phyloP scores from a whole-genome alignment of 2,329 filamentous ascomycete species.

The Fusarium lyarnte region DNA sequence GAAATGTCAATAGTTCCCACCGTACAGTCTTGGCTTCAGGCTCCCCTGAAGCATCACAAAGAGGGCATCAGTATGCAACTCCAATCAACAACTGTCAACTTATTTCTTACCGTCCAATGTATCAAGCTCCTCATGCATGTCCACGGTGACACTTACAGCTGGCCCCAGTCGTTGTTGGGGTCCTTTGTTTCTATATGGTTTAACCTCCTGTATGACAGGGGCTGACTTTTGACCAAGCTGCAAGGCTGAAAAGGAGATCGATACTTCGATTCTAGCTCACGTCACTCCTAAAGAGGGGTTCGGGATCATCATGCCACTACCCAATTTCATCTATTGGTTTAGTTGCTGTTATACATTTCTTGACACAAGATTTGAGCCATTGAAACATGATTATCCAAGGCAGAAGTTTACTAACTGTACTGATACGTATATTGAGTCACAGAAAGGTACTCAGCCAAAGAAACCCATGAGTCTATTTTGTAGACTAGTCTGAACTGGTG shows the following conservation, averaged over 20 bases:
- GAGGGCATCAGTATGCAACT: background rate
- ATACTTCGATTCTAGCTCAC: slow-evolving; percentile 17
- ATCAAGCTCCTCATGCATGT: slow-evolving; percentile 21
- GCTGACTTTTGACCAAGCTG: slow-evolving; percentile 14
- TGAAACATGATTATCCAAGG: background rate
- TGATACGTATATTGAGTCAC: background rate
- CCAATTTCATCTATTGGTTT: slow-evolving; percentile 21
- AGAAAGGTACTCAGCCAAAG: background rate
- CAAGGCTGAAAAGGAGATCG: slow-evolving; percentile 28
- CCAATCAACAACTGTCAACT: background rate
- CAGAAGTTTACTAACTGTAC: background rate
- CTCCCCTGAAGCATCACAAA: background rate
- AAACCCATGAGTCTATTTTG: background rate
- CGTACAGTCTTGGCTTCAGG: background rate
- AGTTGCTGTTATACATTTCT: background rate
- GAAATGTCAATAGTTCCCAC: background rate
- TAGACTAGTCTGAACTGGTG: background rate
- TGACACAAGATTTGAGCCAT: background rate
- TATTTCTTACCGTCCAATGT: slow-evolving; percentile 12
- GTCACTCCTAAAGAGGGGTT: slow-evolving; percentile 11
- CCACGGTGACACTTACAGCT: slow-evolving; percentile 12
- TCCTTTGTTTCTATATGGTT: slow-evolving; percentile 20
- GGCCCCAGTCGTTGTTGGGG: slow-evolving; percentile 11
- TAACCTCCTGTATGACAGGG: slow-evolving; percentile 25
- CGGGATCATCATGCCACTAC: slow-evolving; percentile 12